Conservation (phyloP, 2,329 filamentous ascomycete genomes). For the Pyrenophora teres region DNA sequence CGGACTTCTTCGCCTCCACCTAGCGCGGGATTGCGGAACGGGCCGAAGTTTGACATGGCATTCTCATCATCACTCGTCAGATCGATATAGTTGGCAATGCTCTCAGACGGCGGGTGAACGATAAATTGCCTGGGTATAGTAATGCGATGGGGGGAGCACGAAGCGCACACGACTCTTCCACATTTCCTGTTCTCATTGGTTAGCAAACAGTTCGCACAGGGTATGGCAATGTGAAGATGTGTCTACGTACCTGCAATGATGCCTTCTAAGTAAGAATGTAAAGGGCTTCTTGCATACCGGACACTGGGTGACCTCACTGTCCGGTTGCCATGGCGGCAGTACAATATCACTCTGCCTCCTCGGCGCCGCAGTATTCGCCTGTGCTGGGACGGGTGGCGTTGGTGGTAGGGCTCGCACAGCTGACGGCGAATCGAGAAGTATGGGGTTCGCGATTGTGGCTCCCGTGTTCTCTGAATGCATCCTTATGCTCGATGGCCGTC, state of each 20-base stretch:
- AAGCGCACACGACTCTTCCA: constrained; percentile 85
- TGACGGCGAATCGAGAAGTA: constrained; percentile 30
- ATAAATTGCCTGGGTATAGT: constrained; percentile 94
- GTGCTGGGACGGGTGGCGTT: constrained; percentile 17
- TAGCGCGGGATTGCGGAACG: constrained; percentile 54
- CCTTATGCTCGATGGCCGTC: constrained; percentile 35
- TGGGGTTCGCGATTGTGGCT: constrained; percentile 26
- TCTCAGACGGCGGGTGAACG: constrained; percentile 65
- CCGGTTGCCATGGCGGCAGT: constrained; percentile 85
- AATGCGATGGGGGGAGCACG: constrained; percentile 91
- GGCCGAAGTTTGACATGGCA: constrained; percentile 34
- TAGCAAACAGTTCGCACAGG: neutral
- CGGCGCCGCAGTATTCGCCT: constrained; percentile 9
- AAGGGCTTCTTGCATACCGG: constrained; percentile 83
- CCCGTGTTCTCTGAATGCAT: constrained; percentile 23
- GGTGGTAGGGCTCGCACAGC: constrained; percentile 15
- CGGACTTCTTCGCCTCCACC: constrained; percentile 71
- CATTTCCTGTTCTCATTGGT: constrained; percentile 68
- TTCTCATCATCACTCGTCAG: constrained; percentile 49
- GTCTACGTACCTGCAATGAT: constrained; percentile 77
- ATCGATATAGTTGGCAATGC: constrained; percentile 47
- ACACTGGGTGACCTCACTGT: constrained; percentile 79
- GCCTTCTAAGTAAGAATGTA: constrained; percentile 83
- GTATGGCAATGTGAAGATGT: neutral
- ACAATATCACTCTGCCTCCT: constrained; percentile 54